Percentiles rank a stretch among this genome's conserved stretches.
Conservation (phyloP, 1,139 yeast genomes). For the Chernovozyma sophiae-reginae region DNA sequence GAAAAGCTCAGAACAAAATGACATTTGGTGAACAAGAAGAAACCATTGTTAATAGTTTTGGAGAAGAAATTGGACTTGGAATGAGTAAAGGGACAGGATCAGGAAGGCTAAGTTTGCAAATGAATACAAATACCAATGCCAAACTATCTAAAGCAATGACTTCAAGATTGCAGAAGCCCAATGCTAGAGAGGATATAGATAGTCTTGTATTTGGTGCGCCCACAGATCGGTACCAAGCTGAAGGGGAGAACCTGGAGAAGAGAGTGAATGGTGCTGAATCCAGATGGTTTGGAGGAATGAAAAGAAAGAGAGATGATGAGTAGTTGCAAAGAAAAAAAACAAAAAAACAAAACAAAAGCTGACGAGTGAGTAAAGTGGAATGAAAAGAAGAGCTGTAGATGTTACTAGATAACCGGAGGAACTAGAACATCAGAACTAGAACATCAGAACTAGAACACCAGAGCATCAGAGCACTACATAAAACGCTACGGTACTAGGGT, state of each 20-base stretch:
- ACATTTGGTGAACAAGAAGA: conserved; percentile 75
- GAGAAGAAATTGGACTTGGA: conserved; percentile 82
- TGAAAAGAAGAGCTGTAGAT: no score
- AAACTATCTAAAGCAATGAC: conserved; percentile 53
- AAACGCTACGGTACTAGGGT: no score
- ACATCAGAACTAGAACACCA: no score
- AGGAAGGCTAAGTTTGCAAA: conserved; percentile 32
- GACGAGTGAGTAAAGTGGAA: no score
- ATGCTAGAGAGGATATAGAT: conserved; percentile 4
- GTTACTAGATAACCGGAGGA: no score
- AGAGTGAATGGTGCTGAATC: background rate
- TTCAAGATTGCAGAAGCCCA: conserved; percentile 29
- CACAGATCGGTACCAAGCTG: background rate
- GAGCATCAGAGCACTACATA: no score
- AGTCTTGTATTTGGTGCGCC: conserved; percentile 3
- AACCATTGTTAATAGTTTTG: conserved; percentile 58
- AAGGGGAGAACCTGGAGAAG: background rate
- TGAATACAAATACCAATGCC: conserved; percentile 43
- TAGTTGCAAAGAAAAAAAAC: no score
- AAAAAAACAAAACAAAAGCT: no score
- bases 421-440: no score
- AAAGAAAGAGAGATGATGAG: conserved; percentile 6
- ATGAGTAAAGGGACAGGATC: conserved; percentile 47
- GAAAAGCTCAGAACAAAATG: conserved; percentile 81
- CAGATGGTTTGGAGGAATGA: conserved; percentile 8